Conservation (phyloP, 768 basidiomycete genomes). For the Heimioporus sp. region DNA sequence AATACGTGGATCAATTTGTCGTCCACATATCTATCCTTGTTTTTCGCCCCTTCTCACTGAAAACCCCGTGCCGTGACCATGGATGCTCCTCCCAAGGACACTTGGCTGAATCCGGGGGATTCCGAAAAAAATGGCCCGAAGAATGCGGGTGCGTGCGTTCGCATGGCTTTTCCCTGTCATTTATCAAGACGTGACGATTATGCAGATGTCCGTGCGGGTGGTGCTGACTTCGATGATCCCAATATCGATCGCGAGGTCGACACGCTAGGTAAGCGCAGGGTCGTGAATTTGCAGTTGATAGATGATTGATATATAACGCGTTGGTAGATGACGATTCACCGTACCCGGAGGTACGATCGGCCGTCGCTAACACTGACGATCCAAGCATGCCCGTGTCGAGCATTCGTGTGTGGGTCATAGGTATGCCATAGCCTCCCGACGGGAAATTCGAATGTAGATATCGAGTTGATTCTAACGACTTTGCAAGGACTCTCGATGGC, state of each 20-base stretch:
- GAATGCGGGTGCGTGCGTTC: slow-evolving; percentile 3
- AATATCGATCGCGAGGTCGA: slow-evolving; percentile 32
- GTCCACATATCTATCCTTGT: too few relatives aligned
- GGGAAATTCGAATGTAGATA: too few relatives aligned
- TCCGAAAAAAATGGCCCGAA: slow-evolving; percentile 13
- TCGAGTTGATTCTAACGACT: not conserved
- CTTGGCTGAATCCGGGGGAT: too few relatives aligned
- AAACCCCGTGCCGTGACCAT: too few relatives aligned
- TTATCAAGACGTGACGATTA: not conserved
- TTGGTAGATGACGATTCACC: slow-evolving; percentile 41
- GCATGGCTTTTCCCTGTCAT: not conserved
- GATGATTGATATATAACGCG: slow-evolving; percentile 9
- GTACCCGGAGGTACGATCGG: slow-evolving; percentile 80
- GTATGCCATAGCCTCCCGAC: slow-evolving; percentile 15
- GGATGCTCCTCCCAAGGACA: too few relatives aligned
- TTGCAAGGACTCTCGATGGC: slow-evolving; percentile 42
- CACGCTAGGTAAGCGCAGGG: slow-evolving; percentile 11
- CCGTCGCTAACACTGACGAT: slow-evolving; percentile 75
- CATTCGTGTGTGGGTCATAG: slow-evolving; percentile 60
- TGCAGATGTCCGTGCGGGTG: slow-evolving; percentile 1
- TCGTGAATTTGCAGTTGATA: not conserved
- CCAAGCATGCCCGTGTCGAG: slow-evolving; percentile 57
- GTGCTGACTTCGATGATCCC: slow-evolving; percentile 34
- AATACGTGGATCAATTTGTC: too few relatives aligned
- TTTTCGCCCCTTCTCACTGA: too few relatives aligned